Base-by-base conservation (phyloP, 176 grass and related monocot genomes). In the Oryza rufipogon region DNA sequence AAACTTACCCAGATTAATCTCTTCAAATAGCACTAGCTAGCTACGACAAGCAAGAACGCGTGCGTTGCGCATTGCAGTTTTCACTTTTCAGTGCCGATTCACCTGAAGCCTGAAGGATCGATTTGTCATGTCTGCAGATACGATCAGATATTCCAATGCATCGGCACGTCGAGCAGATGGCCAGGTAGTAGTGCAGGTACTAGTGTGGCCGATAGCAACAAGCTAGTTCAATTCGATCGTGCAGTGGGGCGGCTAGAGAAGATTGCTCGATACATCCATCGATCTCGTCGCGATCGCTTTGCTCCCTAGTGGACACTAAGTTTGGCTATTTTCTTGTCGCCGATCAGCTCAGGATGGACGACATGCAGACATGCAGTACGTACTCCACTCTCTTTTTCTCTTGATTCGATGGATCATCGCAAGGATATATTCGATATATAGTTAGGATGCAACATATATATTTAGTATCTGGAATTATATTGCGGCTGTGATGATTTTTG, bases 41-140 rank as follows among this genome's bases (percentile, higher is more conserved):
- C 52, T 19, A 20, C 14, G 15, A 52, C 14, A 52, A 52, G 49
- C 49, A 58, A 58, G 54, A 17, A 39, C 54, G 77, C 34, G 16
- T 23, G 68, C 58, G 30, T 79, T 7, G 81, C 5, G 38, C 85
- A 70, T 26, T 47, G 54, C 23, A 9, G 20, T 23, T 4, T 17
- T 11, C 77, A 13, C 5, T 22, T 4, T 16, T 4, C 77, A 20
- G 10, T 5, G 63, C 0, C 68, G 39, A 60, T 22, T 73, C 75
- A 19, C 19, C 73, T 9, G 54, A n/a, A 58, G 23, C 19, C 73
- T 9, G 54, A n/a, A 58, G 0, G 54, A 20, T n/a, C 47, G 47
- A 63, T 63, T 63, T 64, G 84, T 83, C 89, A 63, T 63, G 61
- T 87, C 89, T 70, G 69, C 61, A 7, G 84, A 83, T 86, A 90